These are phyloP conservation scores for Mycena galopus DNA, from an alignment of 768 basidiomycete species.

Conservation along the genomic window DNA sequence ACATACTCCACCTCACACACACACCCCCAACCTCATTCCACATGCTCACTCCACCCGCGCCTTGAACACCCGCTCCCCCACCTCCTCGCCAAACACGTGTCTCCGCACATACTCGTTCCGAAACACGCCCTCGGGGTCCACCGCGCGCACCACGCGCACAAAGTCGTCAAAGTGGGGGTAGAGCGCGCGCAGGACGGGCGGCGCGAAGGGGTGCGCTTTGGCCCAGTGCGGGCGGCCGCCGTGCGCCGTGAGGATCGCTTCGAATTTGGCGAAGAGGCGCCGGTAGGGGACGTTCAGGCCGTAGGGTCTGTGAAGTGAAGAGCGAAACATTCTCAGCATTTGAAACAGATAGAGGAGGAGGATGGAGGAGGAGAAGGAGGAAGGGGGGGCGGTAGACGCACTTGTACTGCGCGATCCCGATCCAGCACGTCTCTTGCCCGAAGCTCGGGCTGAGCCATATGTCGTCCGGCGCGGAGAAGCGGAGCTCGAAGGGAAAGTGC, in stretches of 20 bases:
- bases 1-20: too few relatives aligned
- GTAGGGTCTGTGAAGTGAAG: conserved; percentile 73
- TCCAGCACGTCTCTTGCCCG: conserved; percentile 86
- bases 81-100: conserved; percentile 80
- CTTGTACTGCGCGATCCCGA: conserved; percentile 98
- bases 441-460: conserved; percentile 94
- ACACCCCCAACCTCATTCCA: too few relatives aligned
- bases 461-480: conserved; percentile 90
- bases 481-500: conserved; percentile 94
- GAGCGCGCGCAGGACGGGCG: conserved; percentile 51
- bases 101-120: conserved; percentile 91
- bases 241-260: conserved; percentile 74
- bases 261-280: conserved; percentile 80
- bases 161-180: conserved; percentile 93
- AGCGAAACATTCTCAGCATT: neutral
- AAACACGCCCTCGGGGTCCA: conserved; percentile 84
- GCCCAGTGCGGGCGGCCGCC: conserved; percentile 97
- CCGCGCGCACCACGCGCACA: conserved; percentile 43
- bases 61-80: conserved; percentile 59
- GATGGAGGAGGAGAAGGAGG: conserved; percentile 1
- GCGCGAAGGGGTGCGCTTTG: conserved; percentile 74
- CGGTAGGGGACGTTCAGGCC: conserved; percentile 87
- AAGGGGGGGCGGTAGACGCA: conserved; percentile 46
- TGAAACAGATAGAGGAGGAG: conserved; percentile 4
- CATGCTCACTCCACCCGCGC: conserved; percentile 10